phyloP scores from a whole-genome alignment of 768 basidiomycete species.

The Tephrocybe sp. region DNA sequence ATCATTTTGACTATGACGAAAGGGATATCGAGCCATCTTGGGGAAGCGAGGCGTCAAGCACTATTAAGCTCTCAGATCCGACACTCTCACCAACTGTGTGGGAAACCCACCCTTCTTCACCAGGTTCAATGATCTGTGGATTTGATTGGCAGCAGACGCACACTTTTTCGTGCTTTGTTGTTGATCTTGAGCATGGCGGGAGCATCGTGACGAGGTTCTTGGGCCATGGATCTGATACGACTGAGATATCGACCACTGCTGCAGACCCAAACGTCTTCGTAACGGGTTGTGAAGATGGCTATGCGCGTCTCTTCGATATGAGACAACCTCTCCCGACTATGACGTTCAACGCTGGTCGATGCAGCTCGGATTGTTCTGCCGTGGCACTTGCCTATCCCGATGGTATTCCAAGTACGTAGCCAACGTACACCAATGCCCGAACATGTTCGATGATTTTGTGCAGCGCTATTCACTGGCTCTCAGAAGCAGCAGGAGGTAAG shows the following conservation, averaged over 20 bases:
- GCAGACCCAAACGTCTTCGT: constrained; percentile 28
- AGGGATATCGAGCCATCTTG: too few relatives aligned
- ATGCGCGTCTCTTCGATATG: constrained; percentile 28
- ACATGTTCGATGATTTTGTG: background rate
- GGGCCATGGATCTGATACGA: constrained; percentile 26
- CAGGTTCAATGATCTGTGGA: background rate
- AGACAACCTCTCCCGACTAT: constrained; percentile 26
- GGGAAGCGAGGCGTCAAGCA: too few relatives aligned
- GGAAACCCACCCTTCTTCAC: background rate
- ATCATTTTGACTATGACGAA: too few relatives aligned
- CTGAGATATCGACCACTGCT: constrained; percentile 24
- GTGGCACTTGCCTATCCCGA: constrained; percentile 22
- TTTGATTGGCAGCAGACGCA: background rate
- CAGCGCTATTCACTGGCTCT: constrained; percentile 27
- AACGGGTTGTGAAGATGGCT: constrained; percentile 29
- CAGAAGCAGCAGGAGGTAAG: constrained; percentile 26
- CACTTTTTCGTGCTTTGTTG: background rate
- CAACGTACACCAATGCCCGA: background rate
- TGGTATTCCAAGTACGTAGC: constrained; percentile 25
- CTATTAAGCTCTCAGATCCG: background rate
- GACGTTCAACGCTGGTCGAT: constrained; percentile 24
- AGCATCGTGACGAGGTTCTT: constrained; percentile 20
- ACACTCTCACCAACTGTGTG: background rate
- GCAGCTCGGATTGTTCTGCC: constrained; percentile 11
- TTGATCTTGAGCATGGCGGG: constrained; percentile 1